Evolutionary conservation across 306 rosid species (phyloP), one percentile per base, ranked within the genome.

Genomic region (Ormosia semicastrata): DNA sequence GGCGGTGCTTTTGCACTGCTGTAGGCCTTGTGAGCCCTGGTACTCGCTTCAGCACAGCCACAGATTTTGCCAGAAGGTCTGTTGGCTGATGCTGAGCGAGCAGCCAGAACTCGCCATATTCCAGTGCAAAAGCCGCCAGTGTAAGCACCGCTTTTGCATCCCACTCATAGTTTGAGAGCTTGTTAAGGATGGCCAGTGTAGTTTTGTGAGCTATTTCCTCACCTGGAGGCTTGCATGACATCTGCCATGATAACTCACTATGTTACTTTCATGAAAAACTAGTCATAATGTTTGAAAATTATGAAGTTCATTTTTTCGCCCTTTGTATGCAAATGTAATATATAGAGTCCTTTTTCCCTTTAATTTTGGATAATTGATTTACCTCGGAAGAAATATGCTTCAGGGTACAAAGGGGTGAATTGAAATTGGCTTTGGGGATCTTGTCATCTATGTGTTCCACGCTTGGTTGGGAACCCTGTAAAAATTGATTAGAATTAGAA

Each of bases 131-230:
- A 17, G 97, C 97, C 0, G 95, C 92, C 0, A 94, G 72, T 3
- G 98, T 83, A 10, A 94, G 71, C 78, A 89, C 91, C 0, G 89
- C 91, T 78, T 92, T 92, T n/a, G 94, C 94, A 29, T 92, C 94
- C 98, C 98, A 94, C 2, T 82, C 56, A 66, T 87, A 92, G 80
- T 41, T 72, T 11, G 90, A 78, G 1, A 94, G 86, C 80, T 86
- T 87, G 65, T 78, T 75, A 1, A 92, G 88, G 13, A 92, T 89
- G 3, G 91, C 33, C 18, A 88, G 10, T 4, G 97, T 86, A 1
- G 95, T 84, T 56, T 72, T 86, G 87, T 92, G 95, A 8, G 92
- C 90, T 17, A 62, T 84, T 53, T 80, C 84, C 44, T 90, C 98
- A 6, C 95, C 81, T 1, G 87, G 76, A 34, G 84, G 59, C 89